These are phyloP conservation scores for Ananas comosus DNA, from an alignment of 176 grass and related monocot species.

Conservation along the genomic window DNA sequence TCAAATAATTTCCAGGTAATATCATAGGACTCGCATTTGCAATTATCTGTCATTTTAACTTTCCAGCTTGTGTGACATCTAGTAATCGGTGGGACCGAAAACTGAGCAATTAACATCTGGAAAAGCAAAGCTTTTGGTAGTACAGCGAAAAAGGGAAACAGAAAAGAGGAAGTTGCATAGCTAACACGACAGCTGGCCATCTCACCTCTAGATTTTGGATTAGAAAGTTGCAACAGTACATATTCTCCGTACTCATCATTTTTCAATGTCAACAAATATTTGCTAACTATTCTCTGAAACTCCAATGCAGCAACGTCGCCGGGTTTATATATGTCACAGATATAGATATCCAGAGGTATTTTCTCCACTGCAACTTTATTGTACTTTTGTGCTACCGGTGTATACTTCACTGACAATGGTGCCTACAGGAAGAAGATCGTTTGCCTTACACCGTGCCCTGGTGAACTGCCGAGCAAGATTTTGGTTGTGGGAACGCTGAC, in stretches of 20 bases:
- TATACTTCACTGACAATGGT: constrained; percentile 8
- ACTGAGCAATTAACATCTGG: background rate
- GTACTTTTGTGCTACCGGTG: background rate
- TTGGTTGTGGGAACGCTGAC: constrained; percentile 72
- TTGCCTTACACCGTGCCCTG: constrained; percentile 64
- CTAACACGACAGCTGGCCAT: background rate
- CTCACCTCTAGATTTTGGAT: background rate
- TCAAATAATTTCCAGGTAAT: constrained; percentile 88
- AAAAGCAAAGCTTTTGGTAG: too few species aligned
- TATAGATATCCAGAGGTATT: constrained; percentile 87
- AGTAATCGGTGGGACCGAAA: background rate
- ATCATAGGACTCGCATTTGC: background rate
- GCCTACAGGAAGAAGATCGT: constrained; percentile 82
- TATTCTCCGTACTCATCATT: background rate
- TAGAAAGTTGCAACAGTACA: background rate
- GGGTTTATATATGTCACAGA: constrained; percentile 93
- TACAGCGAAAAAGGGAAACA: background rate
- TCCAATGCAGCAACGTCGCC: constrained; percentile 67
- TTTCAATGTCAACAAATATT: background rate
- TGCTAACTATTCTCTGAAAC: constrained; percentile 13
- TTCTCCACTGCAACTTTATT: background rate
- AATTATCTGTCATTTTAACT: background rate
- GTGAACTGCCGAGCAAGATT: constrained; percentile 77
- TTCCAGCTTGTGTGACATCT: background rate
- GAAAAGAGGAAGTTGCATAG: background rate